These are phyloP conservation scores for Claviceps cyperi DNA, from an alignment of 2,329 filamentous ascomycete genomes.

Conservation along the genomic window DNA sequence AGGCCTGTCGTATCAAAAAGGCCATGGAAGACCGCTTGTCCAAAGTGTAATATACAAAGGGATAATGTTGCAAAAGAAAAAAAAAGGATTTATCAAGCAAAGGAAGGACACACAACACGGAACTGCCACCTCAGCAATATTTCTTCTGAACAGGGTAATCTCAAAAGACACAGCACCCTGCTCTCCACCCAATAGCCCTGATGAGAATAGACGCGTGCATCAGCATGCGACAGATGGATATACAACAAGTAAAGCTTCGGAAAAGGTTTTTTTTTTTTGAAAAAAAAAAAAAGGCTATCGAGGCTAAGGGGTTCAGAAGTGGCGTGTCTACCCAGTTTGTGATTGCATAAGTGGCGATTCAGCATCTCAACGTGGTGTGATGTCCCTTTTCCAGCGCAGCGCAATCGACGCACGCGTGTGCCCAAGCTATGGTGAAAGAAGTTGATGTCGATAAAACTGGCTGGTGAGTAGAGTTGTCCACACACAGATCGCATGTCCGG, in stretches of 20 bases:
- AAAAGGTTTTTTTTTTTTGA: background rate
- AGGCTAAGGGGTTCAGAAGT: background rate
- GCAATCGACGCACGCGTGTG: constrained; percentile 16
- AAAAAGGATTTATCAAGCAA: constrained; percentile 11
- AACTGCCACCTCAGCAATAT: constrained; percentile 3
- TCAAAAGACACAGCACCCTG: constrained; percentile 10
- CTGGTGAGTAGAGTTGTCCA: constrained; percentile 2
- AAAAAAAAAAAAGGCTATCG: background rate
- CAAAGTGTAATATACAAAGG: constrained; percentile 4
- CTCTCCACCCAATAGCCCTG: constrained; percentile 1
- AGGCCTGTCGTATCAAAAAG: background rate
- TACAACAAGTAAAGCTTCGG: no score
- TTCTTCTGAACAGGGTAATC: constrained; percentile 7
- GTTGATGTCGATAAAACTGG: constrained; percentile 9
- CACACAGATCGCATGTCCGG: background rate
- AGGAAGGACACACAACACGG: constrained; percentile 8
- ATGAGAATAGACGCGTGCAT: background rate
- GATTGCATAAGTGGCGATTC: constrained; percentile 3
- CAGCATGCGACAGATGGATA: background rate
- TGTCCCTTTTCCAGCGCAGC: constrained; percentile 8
- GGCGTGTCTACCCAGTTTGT: constrained; percentile 9
- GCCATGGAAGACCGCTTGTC: constrained; percentile 12
- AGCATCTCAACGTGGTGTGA: constrained; percentile 4
- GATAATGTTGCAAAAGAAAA: constrained; percentile 7
- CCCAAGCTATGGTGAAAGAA: constrained; percentile 10